Percentiles rank a stretch among this genome's conserved stretches.
Evolutionary conservation across 2,329 filamentous ascomycete species (phyloP).

Genomic region (Colletotrichum incanum): DNA sequence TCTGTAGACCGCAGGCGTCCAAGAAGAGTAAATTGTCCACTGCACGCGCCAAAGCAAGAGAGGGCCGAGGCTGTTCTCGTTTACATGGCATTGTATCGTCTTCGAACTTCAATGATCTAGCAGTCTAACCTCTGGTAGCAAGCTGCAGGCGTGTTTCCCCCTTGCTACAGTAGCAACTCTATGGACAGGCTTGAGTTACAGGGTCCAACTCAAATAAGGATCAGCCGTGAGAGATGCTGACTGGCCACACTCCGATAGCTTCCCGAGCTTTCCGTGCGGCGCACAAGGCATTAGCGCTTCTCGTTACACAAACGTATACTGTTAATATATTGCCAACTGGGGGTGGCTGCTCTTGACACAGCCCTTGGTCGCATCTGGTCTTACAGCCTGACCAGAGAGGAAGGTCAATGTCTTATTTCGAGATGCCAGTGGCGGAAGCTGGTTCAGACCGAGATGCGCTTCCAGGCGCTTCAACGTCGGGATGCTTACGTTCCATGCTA

Average conservation of each 20-base stretch:
- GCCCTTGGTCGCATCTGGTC: conserved; percentile 7
- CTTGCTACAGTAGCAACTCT: background rate
- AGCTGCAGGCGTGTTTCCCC: background rate
- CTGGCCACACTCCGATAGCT: conserved; percentile 17
- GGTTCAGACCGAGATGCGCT: background rate
- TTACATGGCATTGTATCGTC: background rate
- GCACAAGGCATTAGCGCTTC: background rate
- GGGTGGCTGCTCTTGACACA: background rate
- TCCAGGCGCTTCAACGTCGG: conserved; percentile 9
- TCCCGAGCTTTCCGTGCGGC: conserved; percentile 27
- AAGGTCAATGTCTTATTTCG: background rate
- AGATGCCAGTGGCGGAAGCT: conserved; percentile 3
- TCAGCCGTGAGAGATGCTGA: conserved; percentile 18
- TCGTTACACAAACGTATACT: conserved; percentile 17
- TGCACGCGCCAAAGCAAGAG: background rate
- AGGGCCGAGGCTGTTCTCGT: background rate
- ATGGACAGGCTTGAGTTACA: conserved; percentile 1
- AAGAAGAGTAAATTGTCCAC: background rate
- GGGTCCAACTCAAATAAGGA: conserved; percentile 19
- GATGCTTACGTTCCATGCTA: conserved; percentile 5
- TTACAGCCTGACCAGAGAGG: background rate
- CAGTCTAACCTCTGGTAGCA: background rate
- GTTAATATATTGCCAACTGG: conserved; percentile 18
- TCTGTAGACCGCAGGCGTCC: background rate
- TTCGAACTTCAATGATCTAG: background rate